Evolutionary conservation across 495 filamentous ascomycete genomes (phyloP).

Genomic region (Penicillium daleae): DNA sequence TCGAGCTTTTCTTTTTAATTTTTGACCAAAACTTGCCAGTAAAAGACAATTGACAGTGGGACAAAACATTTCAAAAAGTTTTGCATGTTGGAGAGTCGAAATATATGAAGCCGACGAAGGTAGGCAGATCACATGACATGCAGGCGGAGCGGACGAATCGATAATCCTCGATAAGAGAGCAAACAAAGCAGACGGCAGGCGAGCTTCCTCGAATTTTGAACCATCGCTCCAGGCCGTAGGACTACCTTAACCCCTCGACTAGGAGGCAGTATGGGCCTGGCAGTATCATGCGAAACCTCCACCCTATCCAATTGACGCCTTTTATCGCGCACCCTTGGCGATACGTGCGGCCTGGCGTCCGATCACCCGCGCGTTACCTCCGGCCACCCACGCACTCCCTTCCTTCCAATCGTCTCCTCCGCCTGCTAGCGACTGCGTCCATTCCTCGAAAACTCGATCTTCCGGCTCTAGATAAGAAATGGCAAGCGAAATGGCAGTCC

Average conservation of each 20-base stretch:
- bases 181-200: no score
- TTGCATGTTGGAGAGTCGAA: no score
- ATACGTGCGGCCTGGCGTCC: no score
- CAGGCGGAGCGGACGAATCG: no score
- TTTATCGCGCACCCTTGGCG: conserved; percentile 28
- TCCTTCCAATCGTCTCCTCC: conserved; percentile 20
- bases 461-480: conserved; percentile 71
- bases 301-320: conserved; percentile 35
- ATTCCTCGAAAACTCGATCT: conserved; percentile 58
- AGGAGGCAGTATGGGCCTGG: conserved; percentile 21
- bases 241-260: no score
- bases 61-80: no score
- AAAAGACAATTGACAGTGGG: no score
- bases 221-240: no score
- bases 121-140: no score
- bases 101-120: no score
- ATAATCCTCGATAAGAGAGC: no score
- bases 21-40: not conserved
- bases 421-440: conserved; percentile 31
- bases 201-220: no score
- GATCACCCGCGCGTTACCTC: not conserved
- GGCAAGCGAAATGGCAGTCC: conserved; percentile 62
- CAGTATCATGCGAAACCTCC: conserved; percentile 36
- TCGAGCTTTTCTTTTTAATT: not conserved
- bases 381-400: conserved; percentile 15